Conservation (phyloP, 208 protist genomes). For the Trypanosoma theileri region DNA sequence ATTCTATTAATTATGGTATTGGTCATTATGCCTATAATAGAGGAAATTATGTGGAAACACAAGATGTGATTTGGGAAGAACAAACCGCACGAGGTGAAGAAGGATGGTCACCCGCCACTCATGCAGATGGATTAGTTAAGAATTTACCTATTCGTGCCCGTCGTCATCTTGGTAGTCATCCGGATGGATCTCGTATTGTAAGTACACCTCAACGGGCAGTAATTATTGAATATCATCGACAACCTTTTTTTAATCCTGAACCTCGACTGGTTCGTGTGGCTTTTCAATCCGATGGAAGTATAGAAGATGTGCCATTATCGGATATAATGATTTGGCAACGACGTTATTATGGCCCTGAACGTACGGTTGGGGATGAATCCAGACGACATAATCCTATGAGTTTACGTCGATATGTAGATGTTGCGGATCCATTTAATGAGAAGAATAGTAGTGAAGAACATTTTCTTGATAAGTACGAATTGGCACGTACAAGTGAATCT, state of each 20-base stretch:
- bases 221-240: conserved; percentile 63
- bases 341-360: conserved; percentile 80
- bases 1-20: conserved; percentile 83
- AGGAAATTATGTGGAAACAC: conserved; percentile 89
- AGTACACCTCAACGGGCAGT: conserved; percentile 70
- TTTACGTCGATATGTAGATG: conserved; percentile 80
- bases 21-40: conserved; percentile 83
- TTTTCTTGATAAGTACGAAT: conserved; percentile 89
- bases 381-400: conserved; percentile 61
- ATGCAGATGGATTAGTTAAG: conserved; percentile 72
- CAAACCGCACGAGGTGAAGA: conserved; percentile 64
- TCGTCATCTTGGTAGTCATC: conserved; percentile 32
- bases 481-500: conserved; percentile 26
- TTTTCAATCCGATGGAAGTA: conserved; percentile 57
- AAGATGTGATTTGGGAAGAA: conserved; percentile 85
- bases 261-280: conserved; percentile 71
- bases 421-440: conserved; percentile 73
- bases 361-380: conserved; percentile 75
- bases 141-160: conserved; percentile 74
- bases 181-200: conserved; percentile 17
- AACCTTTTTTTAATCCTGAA: conserved; percentile 89
- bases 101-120: conserved; percentile 87
- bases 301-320: conserved; percentile 64
- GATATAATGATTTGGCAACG: conserved; percentile 87
- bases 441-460: conserved; percentile 51